Evolutionary conservation across 129 eudicot species (phyloP).

Genomic region (Cynara cardunculus): DNA sequence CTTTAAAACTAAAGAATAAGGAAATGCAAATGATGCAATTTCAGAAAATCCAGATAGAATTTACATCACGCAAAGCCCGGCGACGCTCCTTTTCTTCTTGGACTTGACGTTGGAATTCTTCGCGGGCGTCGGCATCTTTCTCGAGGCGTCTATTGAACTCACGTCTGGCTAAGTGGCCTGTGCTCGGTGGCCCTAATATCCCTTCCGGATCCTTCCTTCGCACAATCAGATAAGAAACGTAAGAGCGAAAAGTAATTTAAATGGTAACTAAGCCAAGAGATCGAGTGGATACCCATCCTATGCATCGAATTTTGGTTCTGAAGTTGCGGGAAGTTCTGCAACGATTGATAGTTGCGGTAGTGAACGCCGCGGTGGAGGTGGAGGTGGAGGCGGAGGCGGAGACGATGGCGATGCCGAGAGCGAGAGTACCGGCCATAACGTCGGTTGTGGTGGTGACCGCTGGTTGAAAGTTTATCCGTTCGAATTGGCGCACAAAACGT

Average conservation of each 20-base stretch:
- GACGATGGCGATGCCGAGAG: slow-evolving; percentile 20
- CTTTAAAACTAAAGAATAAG: background rate
- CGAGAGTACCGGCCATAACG: slow-evolving; percentile 41
- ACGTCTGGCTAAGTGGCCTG: slow-evolving; percentile 74
- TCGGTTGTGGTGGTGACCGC: background rate
- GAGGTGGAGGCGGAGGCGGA: slow-evolving; percentile 14
- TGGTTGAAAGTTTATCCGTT: slow-evolving; percentile 28
- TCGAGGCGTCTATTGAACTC: slow-evolving; percentile 75
- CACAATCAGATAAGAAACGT: slow-evolving; percentile 27
- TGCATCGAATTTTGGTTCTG: slow-evolving; percentile 50
- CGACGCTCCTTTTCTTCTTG: slow-evolving; percentile 81
- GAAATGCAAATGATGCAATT: background rate
- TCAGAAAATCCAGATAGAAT: background rate
- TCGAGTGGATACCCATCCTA: slow-evolving; percentile 46
- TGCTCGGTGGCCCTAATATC: slow-evolving; percentile 57
- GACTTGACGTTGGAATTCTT: slow-evolving; percentile 68
- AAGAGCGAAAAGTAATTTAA: background rate
- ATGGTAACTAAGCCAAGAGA: background rate
- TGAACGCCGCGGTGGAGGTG: slow-evolving; percentile 8
- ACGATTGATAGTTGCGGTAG: slow-evolving; percentile 13
- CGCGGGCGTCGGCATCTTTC: slow-evolving; percentile 70
- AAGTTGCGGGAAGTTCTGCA: slow-evolving; percentile 17
- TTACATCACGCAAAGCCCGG: slow-evolving; percentile 58
- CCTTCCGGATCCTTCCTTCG: slow-evolving; percentile 97
- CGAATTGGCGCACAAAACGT: slow-evolving; percentile 19